Conservation (phyloP, 352 stramenopile genomes). For the Pythium monospermum region DNA sequence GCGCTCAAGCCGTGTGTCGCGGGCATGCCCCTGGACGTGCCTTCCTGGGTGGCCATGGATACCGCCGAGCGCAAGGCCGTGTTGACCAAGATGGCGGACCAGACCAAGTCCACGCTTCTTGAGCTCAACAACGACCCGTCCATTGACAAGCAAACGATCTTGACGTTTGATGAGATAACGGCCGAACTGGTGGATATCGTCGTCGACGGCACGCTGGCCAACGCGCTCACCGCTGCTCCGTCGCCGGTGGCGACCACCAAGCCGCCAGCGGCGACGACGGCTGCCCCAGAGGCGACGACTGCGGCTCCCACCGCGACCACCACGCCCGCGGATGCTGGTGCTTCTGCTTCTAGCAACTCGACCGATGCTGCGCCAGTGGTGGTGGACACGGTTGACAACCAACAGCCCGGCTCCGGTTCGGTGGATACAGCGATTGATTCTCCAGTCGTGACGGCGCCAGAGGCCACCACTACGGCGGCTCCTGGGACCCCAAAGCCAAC, state of each 20-base stretch:
- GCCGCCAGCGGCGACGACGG: constrained; percentile 63
- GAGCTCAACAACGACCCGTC: background rate
- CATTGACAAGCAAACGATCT: background rate
- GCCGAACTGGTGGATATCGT: background rate
- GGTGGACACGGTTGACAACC: no score
- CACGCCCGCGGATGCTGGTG: no score
- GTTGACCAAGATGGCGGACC: background rate
- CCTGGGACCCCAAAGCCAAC: no score
- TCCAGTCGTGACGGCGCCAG: no score
- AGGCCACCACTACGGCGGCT: no score
- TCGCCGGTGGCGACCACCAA: constrained; percentile 30
- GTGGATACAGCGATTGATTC: no score
- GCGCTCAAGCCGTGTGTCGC: no score
- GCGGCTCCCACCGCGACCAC: no score
- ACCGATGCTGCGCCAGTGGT: no score
- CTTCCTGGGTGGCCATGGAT: background rate
- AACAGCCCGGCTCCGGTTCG: no score
- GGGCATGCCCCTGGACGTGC: background rate
- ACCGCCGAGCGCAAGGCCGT: background rate
- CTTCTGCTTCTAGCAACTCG: no score
- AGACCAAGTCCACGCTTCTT: background rate
- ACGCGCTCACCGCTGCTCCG: background rate
- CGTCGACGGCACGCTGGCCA: background rate
- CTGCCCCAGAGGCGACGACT: no score
- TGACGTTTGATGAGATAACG: background rate